Conservation (phyloP, 164 flowering plant genomes). For the Liriodendron chinense region DNA sequence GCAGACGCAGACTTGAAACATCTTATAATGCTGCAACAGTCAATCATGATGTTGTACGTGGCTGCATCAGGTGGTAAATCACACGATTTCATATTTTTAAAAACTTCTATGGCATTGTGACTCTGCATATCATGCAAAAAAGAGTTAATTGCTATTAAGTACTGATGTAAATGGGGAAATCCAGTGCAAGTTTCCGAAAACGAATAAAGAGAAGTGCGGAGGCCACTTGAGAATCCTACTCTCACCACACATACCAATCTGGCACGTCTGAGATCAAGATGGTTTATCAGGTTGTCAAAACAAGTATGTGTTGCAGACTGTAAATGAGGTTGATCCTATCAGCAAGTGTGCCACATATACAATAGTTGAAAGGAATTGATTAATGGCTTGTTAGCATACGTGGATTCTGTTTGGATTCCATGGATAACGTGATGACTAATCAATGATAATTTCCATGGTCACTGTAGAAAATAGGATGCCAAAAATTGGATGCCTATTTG, state of each 20-base stretch:
- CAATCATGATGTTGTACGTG: slow-evolving; percentile 80
- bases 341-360: background rate
- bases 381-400: too few species aligned
- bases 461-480: too few species aligned
- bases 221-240: background rate
- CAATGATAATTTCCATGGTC: too few species aligned
- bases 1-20: slow-evolving; percentile 66
- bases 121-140: slow-evolving; percentile 43
- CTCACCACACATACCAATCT: background rate
- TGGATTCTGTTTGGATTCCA: too few species aligned
- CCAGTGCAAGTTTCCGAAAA: background rate
- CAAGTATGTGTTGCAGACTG: background rate
- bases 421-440: too few species aligned
- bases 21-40: slow-evolving; percentile 54
- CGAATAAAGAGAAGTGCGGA: background rate
- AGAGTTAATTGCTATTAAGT: background rate
- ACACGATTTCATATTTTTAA: slow-evolving; percentile 52
- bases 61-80: slow-evolving; percentile 47
- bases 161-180: background rate
- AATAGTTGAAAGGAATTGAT: background rate
- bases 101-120: slow-evolving; percentile 50
- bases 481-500: too few species aligned
- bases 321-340: background rate
- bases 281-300: background rate
- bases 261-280: background rate